Evolutionary conservation across 2,329 filamentous ascomycete genomes (phyloP), one percentile per base, ranked within the genome.

Genomic region (Penicillium sp.): DNA sequence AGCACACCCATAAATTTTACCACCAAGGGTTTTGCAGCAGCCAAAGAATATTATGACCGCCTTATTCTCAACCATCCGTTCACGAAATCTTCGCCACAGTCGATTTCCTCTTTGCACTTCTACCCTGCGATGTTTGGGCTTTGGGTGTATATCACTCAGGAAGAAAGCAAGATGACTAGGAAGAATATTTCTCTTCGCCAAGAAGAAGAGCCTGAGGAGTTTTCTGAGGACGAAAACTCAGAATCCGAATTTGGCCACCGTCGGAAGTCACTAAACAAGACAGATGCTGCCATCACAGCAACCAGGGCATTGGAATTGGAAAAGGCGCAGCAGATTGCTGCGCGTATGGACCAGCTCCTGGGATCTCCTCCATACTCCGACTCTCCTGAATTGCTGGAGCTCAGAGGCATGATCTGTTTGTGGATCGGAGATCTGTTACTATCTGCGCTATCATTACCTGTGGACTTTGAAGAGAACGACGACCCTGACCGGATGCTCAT

Each of bases 61-160:
- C 75, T 96, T 52, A 85, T 91, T 44, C 76, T 88, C 57, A 84
- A 88, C 62, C 79, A 90, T 67, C 84, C 88, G 6, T 83, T 85
- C 72, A 80, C 83, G 59, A 75, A 80, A 59, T 74, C 75, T 52
- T 74, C 77, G 5, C 81, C 82, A 0, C 70, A 79, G 44, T 70
- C 75, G 3, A 70, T 83, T 37, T 85, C 81, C 56, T 82, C 87
- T 10, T 64, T 86, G 33, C 82, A 88, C 53, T 95, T 96, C 65
- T 90, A 88, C 70, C 83, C 87, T 13, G 85, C 85, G 13, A 79
- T 95, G 71, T 83, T 91, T 58, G 82, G 82, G 43, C 79, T 88
- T 40, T 91, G 93, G 79, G 78, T 95, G 45, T 90, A 88, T 64
- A 81, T 85, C 53, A 74, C 83, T 1, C 80, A 87, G 61, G 75